phyloP scores from a whole-genome alignment of 805 yeast species.

The Kregervanrija pseudodelftensis region DNA sequence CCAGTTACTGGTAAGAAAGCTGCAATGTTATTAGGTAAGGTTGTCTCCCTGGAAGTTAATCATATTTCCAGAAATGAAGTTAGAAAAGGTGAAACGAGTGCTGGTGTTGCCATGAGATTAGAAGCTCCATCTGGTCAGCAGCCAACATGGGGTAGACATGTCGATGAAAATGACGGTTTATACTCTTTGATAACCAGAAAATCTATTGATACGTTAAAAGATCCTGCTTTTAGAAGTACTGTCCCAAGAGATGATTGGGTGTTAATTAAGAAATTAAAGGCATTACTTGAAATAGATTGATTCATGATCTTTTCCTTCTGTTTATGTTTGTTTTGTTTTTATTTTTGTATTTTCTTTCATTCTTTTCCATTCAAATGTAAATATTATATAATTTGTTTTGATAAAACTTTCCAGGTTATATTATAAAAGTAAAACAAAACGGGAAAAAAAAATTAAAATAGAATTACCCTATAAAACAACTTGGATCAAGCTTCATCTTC shows the following conservation, averaged over 20 bases:
- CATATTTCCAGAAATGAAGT: conserved; percentile 76
- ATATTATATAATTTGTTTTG: too few relatives aligned
- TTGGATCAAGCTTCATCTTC: conserved; percentile 2
- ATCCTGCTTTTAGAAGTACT: conserved; percentile 92
- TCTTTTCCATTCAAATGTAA: too few relatives aligned
- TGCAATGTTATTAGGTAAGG: conserved; percentile 76
- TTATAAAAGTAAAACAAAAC: too few relatives aligned
- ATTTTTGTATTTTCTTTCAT: too few relatives aligned
- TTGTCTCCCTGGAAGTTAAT: conserved; percentile 89
- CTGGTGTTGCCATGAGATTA: conserved; percentile 98
- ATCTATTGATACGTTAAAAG: conserved; percentile 95
- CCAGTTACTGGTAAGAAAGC: conserved; percentile 74
- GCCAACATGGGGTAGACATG: conserved; percentile 99
- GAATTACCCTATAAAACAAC: too few relatives aligned
- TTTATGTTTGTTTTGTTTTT: too few relatives aligned
- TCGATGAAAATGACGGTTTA: conserved; percentile 83
- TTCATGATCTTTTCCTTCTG: neutral
- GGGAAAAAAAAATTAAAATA: too few relatives aligned
- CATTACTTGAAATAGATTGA: conserved; percentile 66
- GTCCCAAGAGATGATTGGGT: conserved; percentile 96
- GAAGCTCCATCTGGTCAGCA: conserved; percentile 89
- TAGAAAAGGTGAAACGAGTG: conserved; percentile 91
- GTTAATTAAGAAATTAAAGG: conserved; percentile 79
- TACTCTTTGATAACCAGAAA: conserved; percentile 87
- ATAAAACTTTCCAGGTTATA: too few relatives aligned